Conservation (phyloP, 225 moss, liverwort and hornwort genomes). For the Straminergon stramineum region DNA sequence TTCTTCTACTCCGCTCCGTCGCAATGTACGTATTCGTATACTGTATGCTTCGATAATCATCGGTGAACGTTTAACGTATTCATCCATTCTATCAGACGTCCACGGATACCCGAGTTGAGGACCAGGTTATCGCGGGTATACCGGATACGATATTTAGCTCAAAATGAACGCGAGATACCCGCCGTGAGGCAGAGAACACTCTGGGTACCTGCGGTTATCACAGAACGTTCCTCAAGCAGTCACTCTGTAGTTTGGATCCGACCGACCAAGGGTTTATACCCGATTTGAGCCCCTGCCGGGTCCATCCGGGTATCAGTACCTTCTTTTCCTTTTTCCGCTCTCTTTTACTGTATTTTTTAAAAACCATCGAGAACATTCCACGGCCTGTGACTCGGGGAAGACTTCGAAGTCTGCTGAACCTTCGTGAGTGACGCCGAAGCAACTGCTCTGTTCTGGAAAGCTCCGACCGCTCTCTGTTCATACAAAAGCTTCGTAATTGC, state of each 20-base stretch:
- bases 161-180: neutral
- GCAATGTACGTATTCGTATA: neutral
- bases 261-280: neutral
- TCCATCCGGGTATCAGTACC: neutral
- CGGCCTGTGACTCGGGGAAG: neutral
- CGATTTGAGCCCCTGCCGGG: neutral
- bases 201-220: neutral
- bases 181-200: neutral
- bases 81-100: neutral
- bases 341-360: neutral
- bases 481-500: neutral
- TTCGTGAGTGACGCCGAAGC: constrained; percentile 14
- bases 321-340: neutral
- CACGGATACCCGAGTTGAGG: neutral
- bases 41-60: neutral
- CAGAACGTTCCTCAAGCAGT: neutral
- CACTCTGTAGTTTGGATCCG: neutral
- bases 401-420: neutral
- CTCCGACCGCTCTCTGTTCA: neutral
- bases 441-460: constrained; percentile 1
- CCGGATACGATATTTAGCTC: neutral
- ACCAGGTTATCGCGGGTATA: neutral
- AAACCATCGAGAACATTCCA: neutral
- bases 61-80: neutral
- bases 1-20: neutral